Base-by-base conservation (phyloP, 192 early-diverging fungal genomes). In the Podila clonocystis region DNA sequence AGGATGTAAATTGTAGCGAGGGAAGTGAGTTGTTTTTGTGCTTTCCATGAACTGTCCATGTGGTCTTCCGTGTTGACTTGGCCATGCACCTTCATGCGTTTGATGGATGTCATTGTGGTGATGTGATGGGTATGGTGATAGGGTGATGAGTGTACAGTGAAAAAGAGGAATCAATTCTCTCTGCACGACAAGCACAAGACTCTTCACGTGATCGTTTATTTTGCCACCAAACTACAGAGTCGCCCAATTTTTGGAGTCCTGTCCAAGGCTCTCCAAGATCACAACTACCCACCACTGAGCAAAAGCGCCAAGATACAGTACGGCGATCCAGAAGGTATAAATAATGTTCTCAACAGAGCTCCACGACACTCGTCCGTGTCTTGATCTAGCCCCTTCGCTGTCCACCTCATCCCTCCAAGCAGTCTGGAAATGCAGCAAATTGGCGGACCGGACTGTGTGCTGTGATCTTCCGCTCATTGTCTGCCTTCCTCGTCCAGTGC, bases 91-190 rank as follows among this genome's bases (percentile, higher is more conserved):
- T 69, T 69, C 58, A 69, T 69, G 58, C 67, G 50, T 55, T 69
- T 69, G 36, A 69, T 60, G n/a, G 67, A 69, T 69, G 67, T 60
- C 67, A 69, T 69, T 26, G 22, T 28, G 66, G 12, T 49, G 52
- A 36, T 24, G 64, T 66, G 20, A 31, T 57, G 22, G 24, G 2
- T 34, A 19, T 17, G n/a, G 30, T 28, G 50, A 55, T 9, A 55
- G 19, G 26, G 22, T 20, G 52, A 24, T 24, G 22, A 8, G 50
- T 20, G 22, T 8, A 22, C 22, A 7, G 22, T 22, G 50, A 22
- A 52, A 55, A 8, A 55, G 38, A 9, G 11, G 11, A 41, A 41
- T 41, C 9, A 3, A 41, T 13, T 36, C 36, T 36, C 9, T 5
- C 3, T 8, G 36, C 36, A 9, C 36, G 0, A 6, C 0, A 38